Percentiles rank a stretch among this genome's conserved stretches.
phyloP scores from a whole-genome alignment of 129 eudicot species.

The Apium graveolens region DNA sequence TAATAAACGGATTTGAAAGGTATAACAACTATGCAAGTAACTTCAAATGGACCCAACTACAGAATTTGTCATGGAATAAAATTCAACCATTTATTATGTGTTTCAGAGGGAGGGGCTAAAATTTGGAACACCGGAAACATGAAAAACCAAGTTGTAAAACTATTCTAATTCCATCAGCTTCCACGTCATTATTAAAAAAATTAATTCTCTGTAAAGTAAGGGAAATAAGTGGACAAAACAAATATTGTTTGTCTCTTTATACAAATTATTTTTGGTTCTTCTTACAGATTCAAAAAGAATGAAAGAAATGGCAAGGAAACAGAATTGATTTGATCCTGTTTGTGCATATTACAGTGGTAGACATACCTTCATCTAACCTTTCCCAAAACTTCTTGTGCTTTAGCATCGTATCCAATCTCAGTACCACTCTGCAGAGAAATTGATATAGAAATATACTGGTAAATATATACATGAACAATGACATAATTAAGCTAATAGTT shows the following conservation, averaged over 20 bases:
- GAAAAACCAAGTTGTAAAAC: background rate
- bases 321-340: background rate
- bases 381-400: conserved; percentile 90
- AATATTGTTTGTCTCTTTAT: background rate
- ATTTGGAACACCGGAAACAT: background rate
- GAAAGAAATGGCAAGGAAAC: background rate
- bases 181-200: too few relatives aligned
- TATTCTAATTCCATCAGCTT: background rate
- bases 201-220: background rate
- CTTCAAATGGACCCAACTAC: background rate
- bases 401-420: conserved; percentile 83
- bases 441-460: background rate
- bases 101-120: too few relatives aligned
- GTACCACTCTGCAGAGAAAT: conserved; percentile 67
- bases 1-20: too few relatives aligned
- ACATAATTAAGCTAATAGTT: too few relatives aligned
- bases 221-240: background rate
- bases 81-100: too few relatives aligned
- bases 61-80: background rate
- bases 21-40: background rate
- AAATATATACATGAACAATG: too few relatives aligned
- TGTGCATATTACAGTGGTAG: too few relatives aligned
- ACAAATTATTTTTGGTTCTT: too few relatives aligned
- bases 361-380: too few relatives aligned
- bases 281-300: too few relatives aligned